Conservation (phyloP, 2,329 filamentous ascomycete species). For the Botryotinia convoluta region DNA sequence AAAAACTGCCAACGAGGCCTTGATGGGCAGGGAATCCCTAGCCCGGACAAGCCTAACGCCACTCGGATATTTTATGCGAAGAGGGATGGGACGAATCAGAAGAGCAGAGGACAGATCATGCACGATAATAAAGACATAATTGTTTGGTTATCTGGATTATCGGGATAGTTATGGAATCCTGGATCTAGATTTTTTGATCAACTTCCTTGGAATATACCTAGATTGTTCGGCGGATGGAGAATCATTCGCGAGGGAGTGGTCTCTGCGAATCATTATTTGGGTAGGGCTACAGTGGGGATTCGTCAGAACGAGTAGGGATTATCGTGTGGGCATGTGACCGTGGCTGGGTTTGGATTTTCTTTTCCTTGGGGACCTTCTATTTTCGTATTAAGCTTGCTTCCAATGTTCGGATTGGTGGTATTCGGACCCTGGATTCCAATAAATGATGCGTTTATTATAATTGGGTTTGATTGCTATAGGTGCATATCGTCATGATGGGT, state of each 20-base stretch:
- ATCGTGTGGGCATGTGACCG: neutral
- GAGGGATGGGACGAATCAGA: neutral
- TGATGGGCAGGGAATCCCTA: neutral
- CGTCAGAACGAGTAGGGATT: neutral
- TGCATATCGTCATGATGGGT: constrained; percentile 16
- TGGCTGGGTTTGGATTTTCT: neutral
- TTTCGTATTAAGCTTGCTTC: neutral
- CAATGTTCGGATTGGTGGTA: neutral
- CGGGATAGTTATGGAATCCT: neutral
- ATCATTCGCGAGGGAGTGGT: neutral
- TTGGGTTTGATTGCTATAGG: constrained; percentile 13
- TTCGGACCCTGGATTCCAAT: neutral
- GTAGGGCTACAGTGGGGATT: neutral
- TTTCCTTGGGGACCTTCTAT: neutral
- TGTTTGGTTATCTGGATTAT: neutral
- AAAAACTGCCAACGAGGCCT: neutral
- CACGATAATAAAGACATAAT: neutral
- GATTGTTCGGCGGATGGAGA: neutral
- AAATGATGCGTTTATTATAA: constrained; percentile 7
- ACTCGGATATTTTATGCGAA: neutral
- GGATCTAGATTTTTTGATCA: neutral
- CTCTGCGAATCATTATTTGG: neutral
- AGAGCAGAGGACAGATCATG: neutral
- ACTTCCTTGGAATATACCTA: constrained; percentile 13
- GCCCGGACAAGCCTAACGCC: neutral